These are phyloP conservation scores for Sphaerulina populicola DNA, from an alignment of 2,329 filamentous ascomycete genomes.

Conservation along the genomic window DNA sequence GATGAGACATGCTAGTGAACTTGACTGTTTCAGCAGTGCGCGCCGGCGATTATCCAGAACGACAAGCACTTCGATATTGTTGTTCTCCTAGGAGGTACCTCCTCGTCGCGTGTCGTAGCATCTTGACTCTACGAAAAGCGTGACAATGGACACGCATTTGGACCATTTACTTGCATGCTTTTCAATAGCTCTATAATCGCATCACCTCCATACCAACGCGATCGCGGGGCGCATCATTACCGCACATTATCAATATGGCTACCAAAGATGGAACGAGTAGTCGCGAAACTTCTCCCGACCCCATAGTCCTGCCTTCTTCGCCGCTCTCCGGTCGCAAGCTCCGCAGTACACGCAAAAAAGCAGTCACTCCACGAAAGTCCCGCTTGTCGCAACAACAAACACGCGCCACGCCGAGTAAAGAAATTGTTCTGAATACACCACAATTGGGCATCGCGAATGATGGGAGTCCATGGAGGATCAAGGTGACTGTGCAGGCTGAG, in stretches of 20 bases:
- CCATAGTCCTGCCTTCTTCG: conserved; percentile 31
- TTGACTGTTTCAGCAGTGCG: not conserved
- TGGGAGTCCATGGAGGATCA: conserved; percentile 43
- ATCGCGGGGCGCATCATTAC: not conserved
- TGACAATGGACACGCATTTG: not conserved
- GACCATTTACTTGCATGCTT: not conserved
- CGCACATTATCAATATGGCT: not conserved
- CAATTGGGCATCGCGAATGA: conserved; percentile 28
- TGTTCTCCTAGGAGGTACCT: not conserved
- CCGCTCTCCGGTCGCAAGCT: conserved; percentile 21
- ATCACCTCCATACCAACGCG: not conserved
- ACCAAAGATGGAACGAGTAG: not conserved
- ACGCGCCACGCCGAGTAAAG: conserved; percentile 37
- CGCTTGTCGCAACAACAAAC: conserved; percentile 8
- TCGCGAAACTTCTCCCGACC: conserved; percentile 30
- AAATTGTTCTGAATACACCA: conserved; percentile 39
- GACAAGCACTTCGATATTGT: not conserved
- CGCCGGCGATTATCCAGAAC: not conserved
- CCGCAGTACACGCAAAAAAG: not conserved
- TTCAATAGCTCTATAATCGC: not conserved
- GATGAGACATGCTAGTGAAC: not conserved
- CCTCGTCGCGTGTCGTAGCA: not conserved
- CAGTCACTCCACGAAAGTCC: conserved; percentile 10
- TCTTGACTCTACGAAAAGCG: not conserved
- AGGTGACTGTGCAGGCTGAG: conserved; percentile 44